Base-by-base conservation (phyloP, 495 filamentous ascomycete genomes). In the Penicillium paradoxum region DNA sequence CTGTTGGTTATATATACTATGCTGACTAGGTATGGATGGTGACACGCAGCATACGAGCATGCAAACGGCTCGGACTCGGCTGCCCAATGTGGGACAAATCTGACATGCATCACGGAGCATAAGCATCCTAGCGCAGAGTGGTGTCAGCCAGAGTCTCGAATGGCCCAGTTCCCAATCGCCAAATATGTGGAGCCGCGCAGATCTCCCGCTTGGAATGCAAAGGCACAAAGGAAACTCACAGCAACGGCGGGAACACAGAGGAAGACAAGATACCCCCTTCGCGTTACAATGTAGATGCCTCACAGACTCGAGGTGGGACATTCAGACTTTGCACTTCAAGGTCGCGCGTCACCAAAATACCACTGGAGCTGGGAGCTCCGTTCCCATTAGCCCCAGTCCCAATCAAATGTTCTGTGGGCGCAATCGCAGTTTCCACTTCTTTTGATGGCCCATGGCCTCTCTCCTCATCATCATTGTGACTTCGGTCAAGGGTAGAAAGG, bases 281-380 rank as follows among this genome's bases (percentile, higher is more conserved):
- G n/a, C n/a, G n/a, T n/a, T 29, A 47, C 13, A 47, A 17, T 9
- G 27, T 36, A 9, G 19, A 25, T 13, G 19, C 36, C 8, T 36
- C 45, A 11, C 7, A 39, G 10, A 29, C 7, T 33, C 17, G 25
- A 33, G 27, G 37, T 0, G 24, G 49, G 1, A 39, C 21, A 11
- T 44, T 36, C 4, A 44, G 19, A 36, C 49, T 44, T 17, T 33
- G 39, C 19, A 50, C 47, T 15, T 51, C 49, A 2, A 44, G 24
- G 15, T 51, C 21, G 38, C 29, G 49, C n/a, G 49, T 43, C 13
- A 51, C 47, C 17, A 50, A 13, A n/a, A 50, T 50, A 1, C 47
- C 47, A 4, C 29, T 8, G 29, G 34, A 10, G 2, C 19, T 21
- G 24, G 5, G 14, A 3, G 25, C 25, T 21, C 29, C 30, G 5